Base-by-base conservation (phyloP, 371 early-diverging fungal species). In the Choanephora cucurbitarum region DNA sequence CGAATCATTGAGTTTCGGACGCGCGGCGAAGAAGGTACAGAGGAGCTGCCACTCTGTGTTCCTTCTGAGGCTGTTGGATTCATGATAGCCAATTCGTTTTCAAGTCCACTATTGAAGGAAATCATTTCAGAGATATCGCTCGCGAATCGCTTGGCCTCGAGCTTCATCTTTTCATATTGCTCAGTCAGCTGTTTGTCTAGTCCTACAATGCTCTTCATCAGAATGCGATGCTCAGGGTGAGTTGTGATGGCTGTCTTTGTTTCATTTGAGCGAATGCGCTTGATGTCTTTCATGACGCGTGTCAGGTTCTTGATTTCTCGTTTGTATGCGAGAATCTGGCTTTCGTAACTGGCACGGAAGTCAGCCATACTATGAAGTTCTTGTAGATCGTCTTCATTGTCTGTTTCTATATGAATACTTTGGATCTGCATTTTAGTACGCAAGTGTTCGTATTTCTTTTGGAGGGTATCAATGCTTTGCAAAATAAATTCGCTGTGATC, bases 131-230 rank as follows among this genome's bases (percentile, higher is more conserved):
- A n/a, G 4, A 65, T 40, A 42, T 65, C 60, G 10, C 52, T 59
- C 15, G 60, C 55, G 40, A 65, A 65, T 11, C 57, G 43, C 19
- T 65, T 65, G 19, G 57, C 60, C 48, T 63, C 57, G 2, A 49
- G 2, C 24, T 44, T 55, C 6, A 63, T 43, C 39, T 51, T 52
- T 17, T 67, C 64, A n/a, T 64, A 53, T 17, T 67, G 64, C 8
- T 67, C 67, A 17, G 49, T 59, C 4, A 67, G 22, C 31, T 67
- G 67, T 22, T 60, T 59, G 11, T 67, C 67, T 4, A 67, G 18
- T 5, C 24, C 37, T 8, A 52, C 53, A 11, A 64, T 43, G 23
- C 44, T 59, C n/a, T 60, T 58, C 33, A 67, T 41, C 15, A 67
- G 11, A 6, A 58, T 58, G 22, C 24, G 46, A 21, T 67, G 53